Evolutionary conservation across 1,284 basidiomycete species (phyloP).

Genomic region (Naganishia sp.): DNA sequence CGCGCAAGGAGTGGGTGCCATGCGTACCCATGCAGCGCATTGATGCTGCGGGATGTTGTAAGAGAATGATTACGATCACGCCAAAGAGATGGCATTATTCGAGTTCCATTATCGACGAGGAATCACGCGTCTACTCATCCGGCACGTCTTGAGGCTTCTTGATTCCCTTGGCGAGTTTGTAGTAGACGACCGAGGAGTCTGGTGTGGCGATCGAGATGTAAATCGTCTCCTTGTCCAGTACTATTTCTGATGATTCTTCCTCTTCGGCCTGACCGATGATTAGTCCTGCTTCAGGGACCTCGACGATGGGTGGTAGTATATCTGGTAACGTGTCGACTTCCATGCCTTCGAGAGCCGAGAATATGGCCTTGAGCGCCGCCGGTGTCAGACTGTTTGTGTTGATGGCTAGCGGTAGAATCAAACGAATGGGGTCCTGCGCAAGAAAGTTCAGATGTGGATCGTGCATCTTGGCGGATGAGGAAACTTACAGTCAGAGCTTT

Average conservation of each 20-base stretch:
- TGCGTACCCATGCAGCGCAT: background rate
- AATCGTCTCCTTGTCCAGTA: constrained; percentile 48
- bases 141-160: constrained; percentile 55
- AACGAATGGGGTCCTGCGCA: constrained; percentile 48
- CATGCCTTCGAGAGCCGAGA: constrained; percentile 38
- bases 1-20: background rate
- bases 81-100: background rate
- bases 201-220: constrained; percentile 51
- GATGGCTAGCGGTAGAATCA: constrained; percentile 49
- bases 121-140: constrained; percentile 43
- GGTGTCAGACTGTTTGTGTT: constrained; percentile 49
- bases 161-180: constrained; percentile 53
- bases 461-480: background rate
- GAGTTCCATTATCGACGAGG: background rate
- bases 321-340: constrained; percentile 36
- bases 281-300: constrained; percentile 1
- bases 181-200: constrained; percentile 55
- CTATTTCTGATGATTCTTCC: constrained; percentile 21
- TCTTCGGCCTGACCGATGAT: constrained; percentile 21
- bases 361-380: constrained; percentile 45
- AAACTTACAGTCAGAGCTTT: constrained; percentile 45
- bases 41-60: constrained; percentile 8
- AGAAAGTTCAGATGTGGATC: background rate
- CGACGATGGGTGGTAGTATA: constrained; percentile 38
- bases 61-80: background rate